Percentiles rank a stretch among this genome's conserved stretches.
These are phyloP conservation scores for Aureobasidium sp. DNA, from an alignment of 2,329 filamentous ascomycete species.

Conservation along the genomic window DNA sequence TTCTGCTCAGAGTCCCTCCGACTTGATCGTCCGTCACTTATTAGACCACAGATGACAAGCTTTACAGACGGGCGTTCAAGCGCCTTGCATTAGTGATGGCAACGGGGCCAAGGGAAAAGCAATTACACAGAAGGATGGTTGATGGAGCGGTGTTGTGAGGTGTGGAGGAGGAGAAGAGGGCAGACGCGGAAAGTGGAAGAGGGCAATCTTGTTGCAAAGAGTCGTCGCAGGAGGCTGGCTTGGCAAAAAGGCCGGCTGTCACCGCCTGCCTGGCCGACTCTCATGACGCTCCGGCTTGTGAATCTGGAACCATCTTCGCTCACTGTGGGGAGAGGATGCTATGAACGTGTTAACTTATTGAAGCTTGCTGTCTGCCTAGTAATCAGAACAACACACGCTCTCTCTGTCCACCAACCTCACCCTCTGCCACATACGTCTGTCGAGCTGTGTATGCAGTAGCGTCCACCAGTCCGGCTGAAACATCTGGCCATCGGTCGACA, in stretches of 20 bases:
- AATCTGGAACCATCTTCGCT: background rate
- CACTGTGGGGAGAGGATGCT: background rate
- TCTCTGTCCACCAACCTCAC: too few relatives aligned
- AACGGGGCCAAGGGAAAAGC: background rate
- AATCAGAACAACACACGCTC: background rate
- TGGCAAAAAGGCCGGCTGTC: background rate
- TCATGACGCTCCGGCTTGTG: conserved; percentile 1
- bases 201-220: conserved; percentile 8
- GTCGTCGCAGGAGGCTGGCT: background rate
- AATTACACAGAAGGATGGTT: conserved; percentile 7
- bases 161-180: conserved; percentile 3
- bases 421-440: background rate
- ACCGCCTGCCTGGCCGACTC: background rate
- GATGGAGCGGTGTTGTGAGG: conserved; percentile 6
- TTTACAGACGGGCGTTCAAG: conserved; percentile 14
- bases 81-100: conserved; percentile 12
- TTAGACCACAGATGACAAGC: conserved; percentile 14
- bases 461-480: background rate
- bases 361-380: conserved; percentile 2
- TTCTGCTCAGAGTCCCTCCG: conserved; percentile 10
- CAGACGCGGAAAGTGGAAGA: background rate
- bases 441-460: conserved; percentile 7
- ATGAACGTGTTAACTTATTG: conserved; percentile 14
- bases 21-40: conserved; percentile 12
- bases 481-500: conserved; percentile 31